Evolutionary conservation across 805 yeast species (phyloP).

Genomic region (Candida nemodendra): DNA sequence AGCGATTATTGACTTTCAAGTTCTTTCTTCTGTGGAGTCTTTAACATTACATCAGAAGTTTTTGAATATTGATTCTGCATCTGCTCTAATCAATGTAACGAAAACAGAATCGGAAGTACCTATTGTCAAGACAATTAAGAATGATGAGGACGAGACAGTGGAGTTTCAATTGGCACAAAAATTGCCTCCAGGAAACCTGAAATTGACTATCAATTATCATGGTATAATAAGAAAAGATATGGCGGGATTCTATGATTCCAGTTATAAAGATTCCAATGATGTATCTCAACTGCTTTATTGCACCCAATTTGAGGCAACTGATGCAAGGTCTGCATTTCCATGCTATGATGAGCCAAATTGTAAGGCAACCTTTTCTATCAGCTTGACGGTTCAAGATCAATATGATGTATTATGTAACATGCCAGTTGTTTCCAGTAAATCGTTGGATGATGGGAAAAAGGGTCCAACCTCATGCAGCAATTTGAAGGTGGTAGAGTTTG

Average conservation of each 20-base stretch:
- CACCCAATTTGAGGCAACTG: slow-evolving; percentile 60
- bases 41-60: slow-evolving; percentile 51
- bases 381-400: slow-evolving; percentile 33
- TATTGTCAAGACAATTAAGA: slow-evolving; percentile 16
- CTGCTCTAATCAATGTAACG: slow-evolving; percentile 19
- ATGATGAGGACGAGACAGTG: slow-evolving; percentile 57
- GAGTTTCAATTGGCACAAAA: slow-evolving; percentile 52
- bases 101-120: slow-evolving; percentile 29
- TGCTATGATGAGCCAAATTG: slow-evolving; percentile 56
- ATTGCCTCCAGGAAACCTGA: slow-evolving; percentile 28
- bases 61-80: slow-evolving; percentile 32
- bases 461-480: slow-evolving; percentile 8
- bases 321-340: slow-evolving; percentile 58
- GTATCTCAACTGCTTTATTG: slow-evolving; percentile 40
- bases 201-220: slow-evolving; percentile 36
- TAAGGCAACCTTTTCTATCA: slow-evolving; percentile 55
- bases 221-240: slow-evolving; percentile 53
- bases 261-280: slow-evolving; percentile 38
- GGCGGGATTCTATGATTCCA: slow-evolving; percentile 56
- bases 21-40: slow-evolving; percentile 40
- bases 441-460: slow-evolving; percentile 22
- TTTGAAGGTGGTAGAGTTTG: slow-evolving; percentile 35
- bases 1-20: slow-evolving; percentile 47
- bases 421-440: slow-evolving; percentile 34
- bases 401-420: slow-evolving; percentile 46